Percentiles rank a stretch among this genome's conserved stretches.
These are phyloP conservation scores for Tolypocladium cylindrosporum DNA, from an alignment of 2,329 filamentous ascomycete species.

Conservation along the genomic window DNA sequence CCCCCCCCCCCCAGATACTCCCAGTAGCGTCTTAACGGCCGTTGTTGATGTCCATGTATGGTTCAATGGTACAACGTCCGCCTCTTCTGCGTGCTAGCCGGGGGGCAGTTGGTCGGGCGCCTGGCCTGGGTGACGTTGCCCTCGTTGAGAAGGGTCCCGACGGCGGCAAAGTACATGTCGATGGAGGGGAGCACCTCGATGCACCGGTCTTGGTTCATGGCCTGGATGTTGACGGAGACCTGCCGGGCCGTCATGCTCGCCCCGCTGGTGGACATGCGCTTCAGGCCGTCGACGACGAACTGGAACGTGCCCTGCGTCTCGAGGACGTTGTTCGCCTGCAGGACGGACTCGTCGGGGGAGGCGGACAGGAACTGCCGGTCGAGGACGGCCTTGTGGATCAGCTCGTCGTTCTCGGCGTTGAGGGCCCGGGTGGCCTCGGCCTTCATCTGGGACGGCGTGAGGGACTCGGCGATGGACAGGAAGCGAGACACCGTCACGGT, in stretches of 20 bases:
- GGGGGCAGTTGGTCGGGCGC: neutral
- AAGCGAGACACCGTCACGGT: slow-evolving; percentile 7
- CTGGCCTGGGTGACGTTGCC: neutral
- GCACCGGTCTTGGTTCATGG: slow-evolving; percentile 7
- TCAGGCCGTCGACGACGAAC: slow-evolving; percentile 6
- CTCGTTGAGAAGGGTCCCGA: neutral
- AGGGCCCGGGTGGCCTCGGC: slow-evolving; percentile 2
- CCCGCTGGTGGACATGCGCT: slow-evolving; percentile 1
- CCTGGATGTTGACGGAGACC: neutral
- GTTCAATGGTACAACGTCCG: neutral
- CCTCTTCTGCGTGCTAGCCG: neutral
- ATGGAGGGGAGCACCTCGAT: slow-evolving; percentile 3
- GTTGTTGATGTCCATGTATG: too few species aligned
- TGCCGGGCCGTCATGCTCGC: slow-evolving; percentile 2
- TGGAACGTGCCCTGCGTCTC: slow-evolving; percentile 4
- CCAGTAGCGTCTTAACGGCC: too few species aligned
- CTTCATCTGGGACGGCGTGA: slow-evolving; percentile 2
- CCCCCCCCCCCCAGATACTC: too few species aligned
- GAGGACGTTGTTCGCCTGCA: slow-evolving; percentile 4
- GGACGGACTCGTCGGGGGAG: slow-evolving; percentile 1
- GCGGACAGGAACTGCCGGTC: slow-evolving; percentile 3
- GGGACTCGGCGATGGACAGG: slow-evolving; percentile 4
- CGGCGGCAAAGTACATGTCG: slow-evolving; percentile 3
- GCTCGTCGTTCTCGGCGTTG: slow-evolving; percentile 7
- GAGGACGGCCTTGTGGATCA: slow-evolving; percentile 8